Evolutionary conservation across 2,329 filamentous ascomycete species (phyloP), one percentile per base, ranked within the genome.

Genomic region (Chalara sp.): DNA sequence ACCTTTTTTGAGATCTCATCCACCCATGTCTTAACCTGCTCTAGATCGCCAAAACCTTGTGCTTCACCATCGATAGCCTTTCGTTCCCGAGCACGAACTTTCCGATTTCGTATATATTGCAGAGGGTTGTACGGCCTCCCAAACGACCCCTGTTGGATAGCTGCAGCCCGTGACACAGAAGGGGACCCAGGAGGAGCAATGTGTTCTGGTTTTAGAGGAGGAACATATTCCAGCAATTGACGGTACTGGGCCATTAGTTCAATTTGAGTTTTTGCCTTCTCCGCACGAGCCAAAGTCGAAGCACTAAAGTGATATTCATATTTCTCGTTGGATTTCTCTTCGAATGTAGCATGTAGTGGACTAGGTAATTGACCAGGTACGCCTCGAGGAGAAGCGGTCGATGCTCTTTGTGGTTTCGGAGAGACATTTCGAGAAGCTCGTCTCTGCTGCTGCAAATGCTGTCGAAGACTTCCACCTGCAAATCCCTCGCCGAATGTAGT

Each of bases 31-130:
- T 79, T 80, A 6, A 96, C 88, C 44, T 74, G 79, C 4, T 79
- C 74, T 1, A 88, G 73, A 65, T 96, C 84, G 39, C 80, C 76
- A 72, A 95, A 97, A 1, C 87, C 88, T 58, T 87, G 84, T 1
- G 76, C 75, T 55, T 89, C 83, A 12, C 87, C 83, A 61, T 93
- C 81, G 33, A 96, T 84, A 0, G 78, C 70, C 57, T 80, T 84
- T 40, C 88, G 80, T 68, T 95, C 88, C 12, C 91, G 80, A 30
- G 86, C 85, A 55, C 93, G 79, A 10, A 93, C 80, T 65, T 91
- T 92, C 45, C 92, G 80, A 64, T 99, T 97, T 21, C 93, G 84
- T 50, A 97, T 87, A 60, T 89, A 89, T 67, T 97, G 93, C 29
- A 99, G 70, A 5, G 92, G 93, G 65, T 99, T 96, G 65, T 97